Base-by-base conservation (phyloP, 2,329 filamentous ascomycete genomes). In the Dothidotthia symphoricarpi region DNA sequence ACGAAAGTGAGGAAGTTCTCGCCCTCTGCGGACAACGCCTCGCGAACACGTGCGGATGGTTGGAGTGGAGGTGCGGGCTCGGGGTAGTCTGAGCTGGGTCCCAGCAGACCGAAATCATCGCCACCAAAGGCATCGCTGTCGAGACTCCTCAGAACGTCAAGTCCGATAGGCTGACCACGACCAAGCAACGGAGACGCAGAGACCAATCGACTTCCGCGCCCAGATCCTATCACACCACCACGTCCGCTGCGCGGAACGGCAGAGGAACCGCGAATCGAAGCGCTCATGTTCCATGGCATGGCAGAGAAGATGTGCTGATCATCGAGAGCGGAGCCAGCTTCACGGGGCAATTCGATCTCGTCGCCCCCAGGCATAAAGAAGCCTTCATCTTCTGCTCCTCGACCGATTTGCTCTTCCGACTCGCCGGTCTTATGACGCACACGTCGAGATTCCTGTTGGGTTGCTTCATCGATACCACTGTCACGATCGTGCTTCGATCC, bases 211-310 rank as follows among this genome's bases (percentile, higher is more conserved):
- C 70, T 73, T n/a, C 69, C 69, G 16, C 39, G 41, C 15, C 36
- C 35, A 27, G 25, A 39, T 24, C 71, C 68, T 22, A 59, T 50
- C 38, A 68, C 51, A 10, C 68, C 73, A 16, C 71, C 67, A 16
- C 68, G 72, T 22, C 59, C 64, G 35, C 69, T 71, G 14, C 63
- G 64, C 34, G 65, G 60, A 28, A 64, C 52, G 14, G 53, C 64
- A 17, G 64, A 70, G 26, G 78, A 81, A 35, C 75, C 75, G 35
- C 74, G 71, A 4, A 74, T 56, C 2, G 78, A 80, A 3, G 76
- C 73, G 6, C 73, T 78, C 29, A 76, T 68, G 47, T 86, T 86
- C 83, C 83, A 86, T 9, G 83, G 83, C 74, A 86, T 81, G n/a
- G 75, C 69, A 4, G 76, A 79, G 16, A 79, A 78, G 17, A 78